Conservation (phyloP, 2,329 filamentous ascomycete species). For the Claviceps arundinis region DNA sequence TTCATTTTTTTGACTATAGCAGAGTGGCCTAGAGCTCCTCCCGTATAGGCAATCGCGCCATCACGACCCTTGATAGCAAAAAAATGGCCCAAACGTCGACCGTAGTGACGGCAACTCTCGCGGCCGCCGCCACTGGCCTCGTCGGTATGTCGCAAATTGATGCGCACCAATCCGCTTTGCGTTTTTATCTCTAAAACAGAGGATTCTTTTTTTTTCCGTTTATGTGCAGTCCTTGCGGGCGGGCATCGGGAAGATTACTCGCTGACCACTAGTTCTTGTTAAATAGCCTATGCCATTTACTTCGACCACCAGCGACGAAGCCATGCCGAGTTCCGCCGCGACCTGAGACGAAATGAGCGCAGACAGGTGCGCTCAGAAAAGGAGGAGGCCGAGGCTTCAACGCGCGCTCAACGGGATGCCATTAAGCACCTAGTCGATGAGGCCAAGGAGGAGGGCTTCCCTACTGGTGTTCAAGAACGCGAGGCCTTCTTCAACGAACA, state of each 20-base stretch:
- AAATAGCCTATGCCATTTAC: slow-evolving; percentile 49
- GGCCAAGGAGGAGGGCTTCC: slow-evolving; percentile 86
- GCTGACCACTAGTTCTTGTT: no score
- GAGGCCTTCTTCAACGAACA: slow-evolving; percentile 96
- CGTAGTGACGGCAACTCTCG: slow-evolving; percentile 47
- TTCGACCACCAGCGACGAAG: slow-evolving; percentile 55
- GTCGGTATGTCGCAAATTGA: slow-evolving; percentile 33
- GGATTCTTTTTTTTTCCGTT: neutral
- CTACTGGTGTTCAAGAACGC: slow-evolving; percentile 77
- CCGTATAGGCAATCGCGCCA: slow-evolving; percentile 3
- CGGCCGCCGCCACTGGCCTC: slow-evolving; percentile 45
- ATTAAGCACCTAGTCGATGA: slow-evolving; percentile 66
- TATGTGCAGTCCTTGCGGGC: neutral
- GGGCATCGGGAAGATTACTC: no score
- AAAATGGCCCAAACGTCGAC: slow-evolving; percentile 37
- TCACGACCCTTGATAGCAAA: slow-evolving; percentile 2
- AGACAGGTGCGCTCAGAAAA: slow-evolving; percentile 57
- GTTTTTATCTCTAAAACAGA: neutral
- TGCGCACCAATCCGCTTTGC: neutral
- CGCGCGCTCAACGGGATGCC: slow-evolving; percentile 53
- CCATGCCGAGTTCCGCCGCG: slow-evolving; percentile 51
- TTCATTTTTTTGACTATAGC: neutral
- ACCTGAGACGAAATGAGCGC: slow-evolving; percentile 63
- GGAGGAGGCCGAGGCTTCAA: slow-evolving; percentile 54
- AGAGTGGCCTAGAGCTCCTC: neutral